Evolutionary conservation across 768 basidiomycete genomes (phyloP), one percentile per base, ranked within the genome.

Genomic region (Pleurotus ostreatus): DNA sequence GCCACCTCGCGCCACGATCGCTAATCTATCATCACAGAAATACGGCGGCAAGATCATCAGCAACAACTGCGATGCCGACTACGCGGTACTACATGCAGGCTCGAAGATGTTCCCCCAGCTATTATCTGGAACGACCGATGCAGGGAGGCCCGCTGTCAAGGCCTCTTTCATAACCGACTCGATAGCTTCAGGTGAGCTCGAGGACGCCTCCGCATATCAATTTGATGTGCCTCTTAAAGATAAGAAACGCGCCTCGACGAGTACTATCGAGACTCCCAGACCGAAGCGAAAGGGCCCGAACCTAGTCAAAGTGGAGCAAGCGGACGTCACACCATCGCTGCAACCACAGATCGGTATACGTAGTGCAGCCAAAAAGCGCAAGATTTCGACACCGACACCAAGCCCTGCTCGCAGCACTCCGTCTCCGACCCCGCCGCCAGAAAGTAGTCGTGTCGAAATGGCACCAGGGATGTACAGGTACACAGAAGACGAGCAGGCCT

Each of bases 31-130:
- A 55, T 37, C 51, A 41, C 64, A 92, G 89, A 85, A 77, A 78
- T 75, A 86, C 57, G 86, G 84, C 8, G 89, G 89, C 7, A 76
- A 66, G 58, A 83, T 89, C 49, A 76, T 75, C 9, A 73, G 74
- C 20, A 74, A 77, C 37, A 76, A 82, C n/a, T 66, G 71, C 7
- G 71, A 74, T 11, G 87, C 88, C 5, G 81, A 88, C 63, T 88
- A 80, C 64, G 74, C 78, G 11, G 75, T 92, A 37, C 70, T 90
- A 39, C 78, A 78, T 49, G 66, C 76, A 16, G 74, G 76, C 22
- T 78, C 81, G 15, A 40, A 23, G 48, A 75, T 75, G 5, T 86
- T 81, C 57, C 71, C 71, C 18, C 75, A 74, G n/a, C 73, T 84
- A 6, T 61, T 75, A 3, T 49, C 65, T 16, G 66, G 72, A 4